Percentiles rank a stretch among this genome's conserved stretches.
phyloP scores from a whole-genome alignment of 495 filamentous ascomycete genomes.

The Penicillium crystallinum region DNA sequence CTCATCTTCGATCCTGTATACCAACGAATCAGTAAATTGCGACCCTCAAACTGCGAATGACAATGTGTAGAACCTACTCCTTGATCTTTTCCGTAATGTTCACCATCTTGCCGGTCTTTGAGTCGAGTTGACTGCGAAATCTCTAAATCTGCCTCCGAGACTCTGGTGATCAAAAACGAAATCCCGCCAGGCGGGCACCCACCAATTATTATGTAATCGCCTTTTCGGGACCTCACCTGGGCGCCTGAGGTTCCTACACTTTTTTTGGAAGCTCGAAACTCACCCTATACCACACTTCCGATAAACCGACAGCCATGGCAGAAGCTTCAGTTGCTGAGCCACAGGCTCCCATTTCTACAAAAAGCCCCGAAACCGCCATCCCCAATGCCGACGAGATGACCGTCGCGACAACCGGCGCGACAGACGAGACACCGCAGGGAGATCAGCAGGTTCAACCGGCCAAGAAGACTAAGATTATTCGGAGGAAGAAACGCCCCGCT shows the following conservation, averaged over 20 bases:
- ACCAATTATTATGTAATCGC: constrained; percentile 23
- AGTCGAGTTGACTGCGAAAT: constrained; percentile 23
- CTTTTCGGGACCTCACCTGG: background rate
- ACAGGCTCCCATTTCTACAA: constrained; percentile 6
- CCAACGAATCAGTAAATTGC: constrained; percentile 10
- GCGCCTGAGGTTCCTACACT: background rate
- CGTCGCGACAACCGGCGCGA: constrained; percentile 17
- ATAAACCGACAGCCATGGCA: constrained; percentile 25
- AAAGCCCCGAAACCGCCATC: background rate
- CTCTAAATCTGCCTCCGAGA: background rate
- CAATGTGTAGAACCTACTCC: constrained; percentile 58
- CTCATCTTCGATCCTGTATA: constrained; percentile 92
- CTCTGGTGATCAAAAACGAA: constrained; percentile 20
- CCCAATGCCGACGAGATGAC: constrained; percentile 17
- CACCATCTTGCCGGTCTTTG: constrained; percentile 72
- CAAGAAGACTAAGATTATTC: constrained; percentile 51
- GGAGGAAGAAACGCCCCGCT: constrained; percentile 49
- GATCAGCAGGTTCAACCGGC: constrained; percentile 16
- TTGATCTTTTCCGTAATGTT: constrained; percentile 99
- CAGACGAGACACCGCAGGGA: constrained; percentile 15
- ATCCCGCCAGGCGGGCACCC: constrained; percentile 17
- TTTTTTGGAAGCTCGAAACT: constrained; percentile 13
- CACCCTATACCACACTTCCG: background rate
- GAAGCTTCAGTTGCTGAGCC: constrained; percentile 23
- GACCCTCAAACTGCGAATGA: background rate